Conservation (phyloP, 768 basidiomycete species). For the Mycena galericulata region DNA sequence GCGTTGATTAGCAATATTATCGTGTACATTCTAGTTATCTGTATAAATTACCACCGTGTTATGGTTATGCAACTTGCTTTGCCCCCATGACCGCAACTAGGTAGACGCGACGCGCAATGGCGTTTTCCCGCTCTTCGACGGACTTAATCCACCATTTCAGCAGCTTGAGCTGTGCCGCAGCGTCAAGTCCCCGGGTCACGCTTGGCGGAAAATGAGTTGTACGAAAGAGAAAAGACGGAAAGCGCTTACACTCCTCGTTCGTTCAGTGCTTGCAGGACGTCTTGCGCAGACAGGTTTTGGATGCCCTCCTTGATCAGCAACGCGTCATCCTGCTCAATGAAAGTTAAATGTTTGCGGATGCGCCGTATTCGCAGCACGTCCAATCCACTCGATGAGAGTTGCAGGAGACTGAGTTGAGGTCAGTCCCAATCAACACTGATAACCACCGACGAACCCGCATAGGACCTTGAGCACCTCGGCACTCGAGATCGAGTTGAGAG, state of each 20-base stretch:
- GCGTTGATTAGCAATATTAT: conserved; percentile 31
- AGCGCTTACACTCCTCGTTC: conserved; percentile 83
- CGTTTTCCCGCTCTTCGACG: conserved; percentile 52
- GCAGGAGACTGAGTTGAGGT: conserved; percentile 46
- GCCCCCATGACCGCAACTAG: conserved; percentile 49
- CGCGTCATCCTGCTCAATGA: conserved; percentile 72
- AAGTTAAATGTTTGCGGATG: conserved; percentile 54
- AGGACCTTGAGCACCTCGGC: conserved; percentile 55
- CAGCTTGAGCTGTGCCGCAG: conserved; percentile 60
- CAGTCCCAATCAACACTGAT: not conserved
- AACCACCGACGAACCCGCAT: conserved; percentile 66
- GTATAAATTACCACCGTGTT: conserved; percentile 8
- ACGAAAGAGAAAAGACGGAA: not conserved
- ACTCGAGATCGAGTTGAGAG: conserved; percentile 45
- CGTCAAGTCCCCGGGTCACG: conserved; percentile 52
- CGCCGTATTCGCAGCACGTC: conserved; percentile 57
- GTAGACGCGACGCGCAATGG: conserved; percentile 62
- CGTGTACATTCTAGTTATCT: conserved; percentile 28
- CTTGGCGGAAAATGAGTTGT: conserved; percentile 36
- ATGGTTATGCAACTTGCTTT: conserved; percentile 9
- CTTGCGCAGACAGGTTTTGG: conserved; percentile 61
- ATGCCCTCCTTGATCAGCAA: conserved; percentile 65
- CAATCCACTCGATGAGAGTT: conserved; percentile 58
- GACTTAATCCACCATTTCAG: conserved; percentile 76
- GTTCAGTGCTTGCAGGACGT: conserved; percentile 73